Evolutionary conservation across 306 rosid species (phyloP), one percentile per base, ranked within the genome.

Genomic region (Dalbergia oliveri): DNA sequence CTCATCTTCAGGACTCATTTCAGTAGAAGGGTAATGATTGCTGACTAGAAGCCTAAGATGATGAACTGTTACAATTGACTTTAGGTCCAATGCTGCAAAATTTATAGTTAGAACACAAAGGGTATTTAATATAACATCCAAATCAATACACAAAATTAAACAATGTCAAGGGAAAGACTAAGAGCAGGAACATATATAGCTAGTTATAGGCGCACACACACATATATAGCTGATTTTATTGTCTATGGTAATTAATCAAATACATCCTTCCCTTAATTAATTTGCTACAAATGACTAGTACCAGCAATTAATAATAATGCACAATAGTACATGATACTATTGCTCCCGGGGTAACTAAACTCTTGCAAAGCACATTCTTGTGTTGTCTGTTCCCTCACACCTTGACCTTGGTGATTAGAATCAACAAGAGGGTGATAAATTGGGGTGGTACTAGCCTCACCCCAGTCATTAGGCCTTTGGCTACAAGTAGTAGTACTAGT

Each of bases 371-470:
- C 78, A 66, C 76, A 80, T 68, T 54, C 82, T 35, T 73, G 77
- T n/a, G 78, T 50, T 37, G 66, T 63, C 68, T 43, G 6, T 41
- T 76, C 78, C 56, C 65, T 77, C 68, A 84, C 37, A 50, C 80
- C 80, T 74, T 50, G 71, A 73, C 79, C 81, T 79, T 68, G 84
- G 19, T 75, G 72, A 60, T 83, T 67, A 5, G 84, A 87, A 71
- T 66, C 79, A 49, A 75, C 9, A 6, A 61, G 5, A 67, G 86
- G 84, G 74, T 86, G 88, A 83, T 81, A 78, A 77, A 78, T 76
- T 65, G 80, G 14, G 65, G 86, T 79, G 68, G 86, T 79, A 64
- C 79, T 84, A 70, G 82, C 76, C 84, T 84, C 88, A 31, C 88
- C 89, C 91, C 90, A 89, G 31, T 26, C 1, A 1, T 84, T 76